These are phyloP conservation scores for Fusarium nisikadoi DNA, from an alignment of 2,329 filamentous ascomycete genomes.

Conservation along the genomic window DNA sequence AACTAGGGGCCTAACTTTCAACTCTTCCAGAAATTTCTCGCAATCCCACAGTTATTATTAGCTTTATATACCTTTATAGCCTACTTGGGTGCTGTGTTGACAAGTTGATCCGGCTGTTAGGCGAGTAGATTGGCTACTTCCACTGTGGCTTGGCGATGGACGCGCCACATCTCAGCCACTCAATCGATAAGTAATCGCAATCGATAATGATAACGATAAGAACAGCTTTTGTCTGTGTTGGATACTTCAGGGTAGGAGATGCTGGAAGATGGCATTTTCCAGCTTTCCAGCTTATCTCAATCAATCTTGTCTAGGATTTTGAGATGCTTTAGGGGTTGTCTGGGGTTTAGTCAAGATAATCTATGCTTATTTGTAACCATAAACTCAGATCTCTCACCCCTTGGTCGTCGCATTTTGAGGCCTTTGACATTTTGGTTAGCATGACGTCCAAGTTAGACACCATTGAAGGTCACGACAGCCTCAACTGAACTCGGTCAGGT, in stretches of 20 bases:
- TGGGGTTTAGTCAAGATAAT: accelerated
- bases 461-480: accelerated
- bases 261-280: neutral
- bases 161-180: neutral
- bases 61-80: neutral
- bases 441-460: no score
- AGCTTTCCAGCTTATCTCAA: neutral
- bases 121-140: accelerated
- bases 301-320: neutral
- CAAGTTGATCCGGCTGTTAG: neutral
- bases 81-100: neutral
- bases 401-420: no score
- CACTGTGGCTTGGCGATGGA: neutral
- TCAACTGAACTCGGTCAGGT: no score
- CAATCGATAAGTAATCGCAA: accelerated
- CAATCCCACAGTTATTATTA: accelerated
- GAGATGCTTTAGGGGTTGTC: accelerated
- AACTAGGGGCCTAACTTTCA: no score
- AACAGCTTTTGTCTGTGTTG: neutral
- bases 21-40: no score
- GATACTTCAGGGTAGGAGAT: neutral
- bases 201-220: neutral
- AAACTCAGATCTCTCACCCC: no score
- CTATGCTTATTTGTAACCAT: neutral
- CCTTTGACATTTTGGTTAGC: no score